phyloP scores from a whole-genome alignment of 176 grass and related monocot genomes.

The Guadua angustifolia region DNA sequence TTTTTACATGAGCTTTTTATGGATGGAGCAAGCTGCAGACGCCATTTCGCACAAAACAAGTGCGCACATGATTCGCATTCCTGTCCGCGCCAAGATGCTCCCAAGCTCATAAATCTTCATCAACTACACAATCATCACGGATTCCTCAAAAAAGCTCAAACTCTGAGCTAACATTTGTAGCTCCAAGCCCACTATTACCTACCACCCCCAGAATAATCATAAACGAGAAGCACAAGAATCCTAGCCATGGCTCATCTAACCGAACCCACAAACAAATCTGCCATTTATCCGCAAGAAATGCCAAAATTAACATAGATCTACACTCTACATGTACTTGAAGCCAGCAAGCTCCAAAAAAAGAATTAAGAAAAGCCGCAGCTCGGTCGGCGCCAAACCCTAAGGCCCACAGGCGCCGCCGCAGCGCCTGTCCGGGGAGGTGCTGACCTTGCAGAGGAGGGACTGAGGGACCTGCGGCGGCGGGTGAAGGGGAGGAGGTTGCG shows the following conservation, averaged over 20 bases:
- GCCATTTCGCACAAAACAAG: neutral
- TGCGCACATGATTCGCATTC: neutral
- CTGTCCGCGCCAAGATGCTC: neutral
- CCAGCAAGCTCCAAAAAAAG: neutral
- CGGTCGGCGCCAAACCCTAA: neutral
- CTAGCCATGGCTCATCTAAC: neutral
- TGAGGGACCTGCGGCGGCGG: neutral
- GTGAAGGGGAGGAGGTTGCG: neutral
- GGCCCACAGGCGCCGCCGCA: neutral
- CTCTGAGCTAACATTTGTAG: neutral
- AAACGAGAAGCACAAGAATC: neutral
- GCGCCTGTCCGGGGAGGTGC: neutral
- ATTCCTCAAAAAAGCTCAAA: neutral
- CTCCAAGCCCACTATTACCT: neutral
- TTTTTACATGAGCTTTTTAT: neutral
- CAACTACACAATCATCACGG: neutral
- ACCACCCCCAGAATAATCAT: neutral
- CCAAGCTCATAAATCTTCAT: neutral
- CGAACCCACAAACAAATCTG: neutral
- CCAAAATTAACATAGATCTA: conserved; percentile 27
- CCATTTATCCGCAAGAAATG: neutral
- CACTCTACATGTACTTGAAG: neutral
- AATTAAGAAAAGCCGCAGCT: neutral
- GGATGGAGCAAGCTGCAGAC: conserved; percentile 1
- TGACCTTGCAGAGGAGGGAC: neutral